phyloP scores from a whole-genome alignment of 2,329 filamentous ascomycete species.

The Cadophora luteo-olivacea region DNA sequence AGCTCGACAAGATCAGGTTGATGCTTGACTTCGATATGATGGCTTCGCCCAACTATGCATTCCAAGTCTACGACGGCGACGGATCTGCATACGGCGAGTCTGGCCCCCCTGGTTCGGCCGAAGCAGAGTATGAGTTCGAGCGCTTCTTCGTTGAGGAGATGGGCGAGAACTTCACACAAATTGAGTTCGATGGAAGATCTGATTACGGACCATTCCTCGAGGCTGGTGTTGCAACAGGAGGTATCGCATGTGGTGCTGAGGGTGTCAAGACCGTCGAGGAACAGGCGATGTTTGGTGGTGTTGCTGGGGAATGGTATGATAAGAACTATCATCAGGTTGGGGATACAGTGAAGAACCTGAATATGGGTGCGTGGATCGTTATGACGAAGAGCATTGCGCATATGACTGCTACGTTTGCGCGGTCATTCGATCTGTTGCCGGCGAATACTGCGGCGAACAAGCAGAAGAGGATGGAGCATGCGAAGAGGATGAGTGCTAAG shows the following conservation, averaged over 20 bases:
- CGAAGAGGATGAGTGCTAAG: slow-evolving; percentile 11
- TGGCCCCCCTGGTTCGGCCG: slow-evolving; percentile 67
- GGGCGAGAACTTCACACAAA: slow-evolving; percentile 25
- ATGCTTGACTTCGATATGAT: slow-evolving; percentile 59
- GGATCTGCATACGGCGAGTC: slow-evolving; percentile 65
- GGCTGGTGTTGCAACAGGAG: slow-evolving; percentile 73
- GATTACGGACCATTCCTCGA: slow-evolving; percentile 81
- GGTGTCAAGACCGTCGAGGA: slow-evolving; percentile 74
- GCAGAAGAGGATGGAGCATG: slow-evolving; percentile 5
- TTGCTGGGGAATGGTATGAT: slow-evolving; percentile 63
- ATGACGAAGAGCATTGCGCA: slow-evolving; percentile 59
- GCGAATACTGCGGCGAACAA: slow-evolving; percentile 1
- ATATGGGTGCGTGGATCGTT: slow-evolving; percentile 63
- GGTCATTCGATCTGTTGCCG: slow-evolving; percentile 27
- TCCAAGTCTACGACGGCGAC: slow-evolving; percentile 73
- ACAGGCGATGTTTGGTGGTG: slow-evolving; percentile 69
- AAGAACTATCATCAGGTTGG: slow-evolving; percentile 40
- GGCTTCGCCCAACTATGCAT: slow-evolving; percentile 67
- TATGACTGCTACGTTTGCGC: slow-evolving; percentile 32
- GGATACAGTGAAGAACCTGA: slow-evolving; percentile 56
- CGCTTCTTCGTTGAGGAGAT: slow-evolving; percentile 30
- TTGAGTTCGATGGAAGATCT: slow-evolving; percentile 66
- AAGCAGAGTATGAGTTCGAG: slow-evolving; percentile 32
- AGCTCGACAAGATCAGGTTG: slow-evolving; percentile 67
- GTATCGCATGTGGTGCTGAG: slow-evolving; percentile 78